These are phyloP conservation scores for Ceratobasidium sp. DNA, from an alignment of 1,284 basidiomycete species.

Conservation along the genomic window DNA sequence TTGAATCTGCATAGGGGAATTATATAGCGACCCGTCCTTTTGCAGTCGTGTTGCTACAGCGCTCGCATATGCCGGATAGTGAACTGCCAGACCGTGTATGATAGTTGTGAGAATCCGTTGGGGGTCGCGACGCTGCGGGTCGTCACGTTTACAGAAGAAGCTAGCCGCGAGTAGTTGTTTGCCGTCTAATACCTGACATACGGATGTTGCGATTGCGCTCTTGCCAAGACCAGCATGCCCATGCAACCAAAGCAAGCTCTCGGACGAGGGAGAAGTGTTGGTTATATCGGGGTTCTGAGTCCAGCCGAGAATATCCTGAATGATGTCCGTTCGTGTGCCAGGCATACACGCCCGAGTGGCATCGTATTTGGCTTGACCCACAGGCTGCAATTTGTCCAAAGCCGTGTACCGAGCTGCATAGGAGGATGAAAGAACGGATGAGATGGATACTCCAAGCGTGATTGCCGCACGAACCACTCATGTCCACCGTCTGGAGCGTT, in stretches of 20 bases:
- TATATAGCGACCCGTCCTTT: neutral
- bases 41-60: neutral
- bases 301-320: slow-evolving; percentile 9
- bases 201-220: slow-evolving; percentile 22
- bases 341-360: neutral
- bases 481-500: neutral
- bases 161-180: neutral
- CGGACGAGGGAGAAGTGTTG: neutral
- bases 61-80: neutral
- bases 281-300: too few relatives aligned
- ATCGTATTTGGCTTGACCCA: neutral
- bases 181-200: neutral
- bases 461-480: neutral
- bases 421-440: neutral
- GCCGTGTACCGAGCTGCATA: neutral
- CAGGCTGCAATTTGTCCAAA: neutral
- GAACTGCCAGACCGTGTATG: neutral
- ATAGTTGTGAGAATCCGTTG: slow-evolving; percentile 4
- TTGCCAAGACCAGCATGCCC: slow-evolving; percentile 40
- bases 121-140: slow-evolving; percentile 7
- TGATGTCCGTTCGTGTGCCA: slow-evolving; percentile 6
- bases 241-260: slow-evolving; percentile 16
- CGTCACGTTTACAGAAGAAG: slow-evolving; percentile 43
- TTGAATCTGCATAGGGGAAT: slow-evolving; percentile 1
- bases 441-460: too few relatives aligned